Percentiles rank a stretch among this genome's conserved stretches.
phyloP scores from a whole-genome alignment of 1,284 basidiomycete genomes.

The Marasmius sp. region DNA sequence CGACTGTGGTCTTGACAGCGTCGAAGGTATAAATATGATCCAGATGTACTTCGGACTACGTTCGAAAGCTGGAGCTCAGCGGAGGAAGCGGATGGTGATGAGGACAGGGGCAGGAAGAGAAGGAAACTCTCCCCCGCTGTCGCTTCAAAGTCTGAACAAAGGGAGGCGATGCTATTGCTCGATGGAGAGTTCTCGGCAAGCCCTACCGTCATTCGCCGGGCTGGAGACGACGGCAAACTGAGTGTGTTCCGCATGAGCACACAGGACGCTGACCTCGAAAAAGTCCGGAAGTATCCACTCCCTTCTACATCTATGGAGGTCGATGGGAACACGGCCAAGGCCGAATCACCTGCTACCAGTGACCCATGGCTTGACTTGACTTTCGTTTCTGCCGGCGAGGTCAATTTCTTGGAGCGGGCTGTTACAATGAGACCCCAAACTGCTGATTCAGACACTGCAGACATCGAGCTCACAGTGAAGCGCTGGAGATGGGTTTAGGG shows the following conservation, averaged over 20 bases:
- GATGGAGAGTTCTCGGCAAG: neutral
- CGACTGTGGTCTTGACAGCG: neutral
- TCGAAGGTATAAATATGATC: constrained; percentile 60
- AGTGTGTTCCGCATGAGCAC: neutral
- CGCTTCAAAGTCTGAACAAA: neutral
- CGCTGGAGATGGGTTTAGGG: neutral
- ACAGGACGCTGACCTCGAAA: neutral
- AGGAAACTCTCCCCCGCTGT: neutral
- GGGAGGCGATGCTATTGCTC: neutral
- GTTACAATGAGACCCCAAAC: neutral
- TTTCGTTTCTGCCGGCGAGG: neutral
- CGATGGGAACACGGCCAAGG: neutral
- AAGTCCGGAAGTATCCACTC: neutral
- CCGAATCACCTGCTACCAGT: neutral
- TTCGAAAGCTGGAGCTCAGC: constrained; percentile 40
- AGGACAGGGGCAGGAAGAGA: neutral
- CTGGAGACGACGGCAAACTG: neutral
- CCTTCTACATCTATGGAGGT: neutral
- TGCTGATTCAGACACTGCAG: neutral
- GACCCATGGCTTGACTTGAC: neutral
- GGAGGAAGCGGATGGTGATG: neutral
- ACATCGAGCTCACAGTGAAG: neutral
- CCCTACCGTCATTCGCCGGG: neutral
- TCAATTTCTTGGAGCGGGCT: constrained; percentile 4
- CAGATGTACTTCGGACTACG: constrained; percentile 40